phyloP scores from a whole-genome alignment of 2,329 filamentous ascomycete species.

The Venturia effusa region DNA sequence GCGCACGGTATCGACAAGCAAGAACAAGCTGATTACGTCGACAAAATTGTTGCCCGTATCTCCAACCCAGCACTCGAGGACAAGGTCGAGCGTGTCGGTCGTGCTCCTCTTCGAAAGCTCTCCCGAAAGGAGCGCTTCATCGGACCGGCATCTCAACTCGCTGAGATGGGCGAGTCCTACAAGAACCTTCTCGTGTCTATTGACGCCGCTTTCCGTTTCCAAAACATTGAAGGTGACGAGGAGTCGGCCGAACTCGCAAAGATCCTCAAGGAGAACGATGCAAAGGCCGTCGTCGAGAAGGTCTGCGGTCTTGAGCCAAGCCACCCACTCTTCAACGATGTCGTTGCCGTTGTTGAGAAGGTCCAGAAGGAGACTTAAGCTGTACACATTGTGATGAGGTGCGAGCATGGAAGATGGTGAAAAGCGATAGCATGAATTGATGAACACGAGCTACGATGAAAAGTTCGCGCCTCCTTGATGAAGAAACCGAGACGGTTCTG shows the following conservation, averaged over 20 bases:
- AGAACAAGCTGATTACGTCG: conserved; percentile 77
- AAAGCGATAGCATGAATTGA: not conserved
- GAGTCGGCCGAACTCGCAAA: conserved; percentile 79
- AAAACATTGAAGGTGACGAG: conserved; percentile 83
- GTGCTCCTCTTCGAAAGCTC: conserved; percentile 87
- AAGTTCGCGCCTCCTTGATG: not conserved
- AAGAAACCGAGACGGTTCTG: not conserved
- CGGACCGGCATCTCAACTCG: conserved; percentile 79
- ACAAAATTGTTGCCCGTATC: conserved; percentile 86
- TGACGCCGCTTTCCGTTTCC: conserved; percentile 91
- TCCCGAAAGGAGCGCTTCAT: conserved; percentile 94
- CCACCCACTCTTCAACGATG: conserved; percentile 67
- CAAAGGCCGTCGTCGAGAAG: conserved; percentile 66
- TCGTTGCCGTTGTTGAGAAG: conserved; percentile 69
- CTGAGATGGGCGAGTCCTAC: conserved; percentile 65
- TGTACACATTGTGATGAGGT: not conserved
- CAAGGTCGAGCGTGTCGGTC: conserved; percentile 86
- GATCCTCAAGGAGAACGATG: conserved; percentile 64
- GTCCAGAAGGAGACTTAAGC: conserved; percentile 47
- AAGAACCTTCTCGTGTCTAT: conserved; percentile 68
- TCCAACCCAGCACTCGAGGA: conserved; percentile 90
- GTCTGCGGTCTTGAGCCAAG: conserved; percentile 68
- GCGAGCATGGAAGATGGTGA: not conserved
- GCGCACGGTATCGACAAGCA: conserved; percentile 71
- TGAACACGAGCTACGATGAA: conserved; percentile 3